Percentiles rank a stretch among this genome's conserved stretches.
phyloP scores from a whole-genome alignment of 176 grass and related monocot genomes.

The Cocos nucifera region DNA sequence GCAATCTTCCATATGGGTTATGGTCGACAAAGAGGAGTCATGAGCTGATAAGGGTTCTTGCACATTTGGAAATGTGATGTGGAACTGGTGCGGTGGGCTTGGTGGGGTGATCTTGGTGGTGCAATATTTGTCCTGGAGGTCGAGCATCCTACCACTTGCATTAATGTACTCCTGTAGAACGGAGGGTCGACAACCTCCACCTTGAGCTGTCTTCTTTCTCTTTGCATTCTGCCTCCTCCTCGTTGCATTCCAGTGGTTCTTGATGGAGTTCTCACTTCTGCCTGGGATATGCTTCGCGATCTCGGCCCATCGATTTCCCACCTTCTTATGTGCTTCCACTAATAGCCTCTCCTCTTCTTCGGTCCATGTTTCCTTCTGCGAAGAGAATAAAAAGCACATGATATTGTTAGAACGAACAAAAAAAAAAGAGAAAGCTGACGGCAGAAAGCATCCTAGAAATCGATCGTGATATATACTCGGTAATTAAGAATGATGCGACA shows the following conservation, averaged over 20 bases:
- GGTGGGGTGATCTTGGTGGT: not conserved
- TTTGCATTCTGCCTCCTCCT: constrained; percentile 41
- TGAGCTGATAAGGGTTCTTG: no score
- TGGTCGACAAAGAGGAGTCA: no score
- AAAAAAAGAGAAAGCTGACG: not conserved
- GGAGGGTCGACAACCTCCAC: constrained; percentile 13
- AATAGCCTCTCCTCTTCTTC: constrained; percentile 51
- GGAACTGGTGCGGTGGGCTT: no score
- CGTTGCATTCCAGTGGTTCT: constrained; percentile 92
- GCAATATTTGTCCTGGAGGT: no score
- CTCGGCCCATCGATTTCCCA: constrained; percentile 53
- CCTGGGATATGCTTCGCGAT: constrained; percentile 48
- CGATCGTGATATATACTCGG: no score
- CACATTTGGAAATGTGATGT: no score
- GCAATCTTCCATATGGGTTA: not conserved
- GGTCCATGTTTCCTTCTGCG: constrained; percentile 53
- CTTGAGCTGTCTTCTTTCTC: constrained; percentile 31
- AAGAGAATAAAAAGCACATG: not conserved
- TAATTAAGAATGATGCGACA: no score
- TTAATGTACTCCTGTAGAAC: constrained; percentile 56
- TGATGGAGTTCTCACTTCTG: constrained; percentile 63
- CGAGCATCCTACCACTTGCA: constrained; percentile 3
- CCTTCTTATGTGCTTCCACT: constrained; percentile 33
- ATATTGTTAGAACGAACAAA: not conserved
- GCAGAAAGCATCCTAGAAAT: no score